phyloP scores from a whole-genome alignment of 192 early-diverging fungal genomes.

The Radiomyces spectabilis region DNA sequence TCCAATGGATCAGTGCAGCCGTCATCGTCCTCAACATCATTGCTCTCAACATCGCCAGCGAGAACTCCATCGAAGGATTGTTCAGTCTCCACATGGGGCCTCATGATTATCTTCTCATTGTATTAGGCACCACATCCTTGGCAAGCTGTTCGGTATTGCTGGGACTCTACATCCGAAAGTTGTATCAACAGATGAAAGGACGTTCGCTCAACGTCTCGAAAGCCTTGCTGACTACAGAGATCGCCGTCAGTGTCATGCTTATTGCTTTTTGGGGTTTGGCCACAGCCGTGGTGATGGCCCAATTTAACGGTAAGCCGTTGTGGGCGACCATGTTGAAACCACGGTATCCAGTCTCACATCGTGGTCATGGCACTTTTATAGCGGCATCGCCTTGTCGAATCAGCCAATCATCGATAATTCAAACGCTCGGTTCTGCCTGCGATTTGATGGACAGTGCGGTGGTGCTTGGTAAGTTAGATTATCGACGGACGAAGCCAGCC shows the following conservation, averaged over 20 bases:
- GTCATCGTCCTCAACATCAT: background rate
- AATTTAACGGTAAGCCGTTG: background rate
- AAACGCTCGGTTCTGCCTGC: too few relatives aligned
- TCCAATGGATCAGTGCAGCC: slow-evolving; percentile 5
- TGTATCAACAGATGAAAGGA: background rate
- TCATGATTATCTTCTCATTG: background rate
- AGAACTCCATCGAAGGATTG: background rate
- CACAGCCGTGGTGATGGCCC: background rate
- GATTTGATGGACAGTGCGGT: too few relatives aligned
- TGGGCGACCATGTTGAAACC: too few relatives aligned
- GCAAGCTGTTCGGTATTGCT: background rate
- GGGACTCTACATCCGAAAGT: background rate
- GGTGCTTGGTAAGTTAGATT: too few relatives aligned
- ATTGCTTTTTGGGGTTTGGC: background rate
- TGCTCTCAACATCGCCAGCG: background rate
- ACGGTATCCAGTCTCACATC: too few relatives aligned
- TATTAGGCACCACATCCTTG: background rate
- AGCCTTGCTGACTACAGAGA: background rate
- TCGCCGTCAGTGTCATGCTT: background rate
- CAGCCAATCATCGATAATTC: too few relatives aligned
- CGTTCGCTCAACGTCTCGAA: background rate
- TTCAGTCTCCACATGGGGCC: background rate
- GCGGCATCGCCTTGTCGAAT: too few relatives aligned
- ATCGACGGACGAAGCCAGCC: too few relatives aligned
- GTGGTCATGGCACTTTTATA: too few relatives aligned